Percentiles rank a stretch among this genome's conserved stretches.
These are phyloP conservation scores for Fusarium papillatum DNA, from an alignment of 2,329 filamentous ascomycete species.

Conservation along the genomic window DNA sequence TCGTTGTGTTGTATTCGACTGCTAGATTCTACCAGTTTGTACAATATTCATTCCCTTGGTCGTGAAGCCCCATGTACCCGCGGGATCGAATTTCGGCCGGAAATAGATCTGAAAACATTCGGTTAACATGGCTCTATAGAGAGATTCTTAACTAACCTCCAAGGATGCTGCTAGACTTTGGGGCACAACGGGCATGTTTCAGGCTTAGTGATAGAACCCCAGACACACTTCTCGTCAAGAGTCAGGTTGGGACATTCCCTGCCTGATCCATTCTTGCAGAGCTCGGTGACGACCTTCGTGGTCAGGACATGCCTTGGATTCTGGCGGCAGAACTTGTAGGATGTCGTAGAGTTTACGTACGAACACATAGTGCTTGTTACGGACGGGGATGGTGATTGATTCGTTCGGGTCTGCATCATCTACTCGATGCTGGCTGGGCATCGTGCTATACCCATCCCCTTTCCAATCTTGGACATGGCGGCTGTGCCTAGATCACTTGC, in stretches of 20 bases:
- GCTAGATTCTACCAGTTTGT: background rate
- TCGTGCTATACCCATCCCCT: background rate
- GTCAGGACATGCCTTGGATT: background rate
- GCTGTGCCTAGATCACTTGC: background rate
- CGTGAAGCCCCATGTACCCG: no score
- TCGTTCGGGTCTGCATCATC: background rate
- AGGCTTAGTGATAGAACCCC: background rate
- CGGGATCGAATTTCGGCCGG: background rate
- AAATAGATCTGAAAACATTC: background rate
- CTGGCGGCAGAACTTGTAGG: background rate
- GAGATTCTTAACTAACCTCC: background rate
- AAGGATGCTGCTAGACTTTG: background rate
- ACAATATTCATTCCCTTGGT: background rate
- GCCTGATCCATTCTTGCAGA: background rate
- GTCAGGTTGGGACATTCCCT: background rate
- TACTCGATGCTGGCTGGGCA: background rate
- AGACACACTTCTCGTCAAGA: background rate
- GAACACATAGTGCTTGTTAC: background rate
- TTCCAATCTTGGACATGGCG: background rate
- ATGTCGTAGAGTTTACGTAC: background rate
- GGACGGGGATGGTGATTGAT: background rate
- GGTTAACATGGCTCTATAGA: background rate
- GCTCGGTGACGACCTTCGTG: background rate
- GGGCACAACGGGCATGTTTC: background rate
- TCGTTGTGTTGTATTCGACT: background rate